These are phyloP conservation scores for Ramularia endophylla DNA, from an alignment of 2,329 filamentous ascomycete genomes.

Conservation along the genomic window DNA sequence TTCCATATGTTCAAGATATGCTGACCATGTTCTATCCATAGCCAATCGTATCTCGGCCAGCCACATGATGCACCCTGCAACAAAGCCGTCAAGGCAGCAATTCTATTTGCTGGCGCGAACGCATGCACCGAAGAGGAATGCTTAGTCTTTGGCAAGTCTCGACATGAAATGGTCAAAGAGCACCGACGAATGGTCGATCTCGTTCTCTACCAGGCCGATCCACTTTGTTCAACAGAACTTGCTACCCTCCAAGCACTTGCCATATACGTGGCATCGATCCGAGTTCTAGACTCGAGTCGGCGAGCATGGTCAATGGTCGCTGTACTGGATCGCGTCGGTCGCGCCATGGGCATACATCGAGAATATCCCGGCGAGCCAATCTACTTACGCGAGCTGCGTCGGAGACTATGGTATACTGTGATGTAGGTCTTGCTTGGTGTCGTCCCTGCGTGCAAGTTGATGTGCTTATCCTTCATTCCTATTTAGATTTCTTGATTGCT, in stretches of 20 bases:
- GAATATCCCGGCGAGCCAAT: slow-evolving; percentile 20
- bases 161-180: slow-evolving; percentile 18
- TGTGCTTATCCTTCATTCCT: too few relatives aligned
- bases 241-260: slow-evolving; percentile 28
- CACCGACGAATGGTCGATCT: slow-evolving; percentile 26
- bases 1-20: too few relatives aligned
- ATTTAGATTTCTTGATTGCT: slow-evolving; percentile 29
- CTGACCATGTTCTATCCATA: too few relatives aligned
- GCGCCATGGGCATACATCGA: slow-evolving; percentile 27
- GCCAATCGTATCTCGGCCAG: slow-evolving; percentile 22
- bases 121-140: slow-evolving; percentile 28
- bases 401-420: slow-evolving; percentile 29
- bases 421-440: too few relatives aligned
- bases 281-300: slow-evolving; percentile 23
- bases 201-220: slow-evolving; percentile 27
- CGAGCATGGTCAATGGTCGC: slow-evolving; percentile 28
- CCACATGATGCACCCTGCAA: slow-evolving; percentile 19
- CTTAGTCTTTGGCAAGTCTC: slow-evolving; percentile 15
- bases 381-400: slow-evolving; percentile 28
- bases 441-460: too few relatives aligned
- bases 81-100: slow-evolving; percentile 24
- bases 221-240: slow-evolving; percentile 28
- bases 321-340: slow-evolving; percentile 29
- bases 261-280: slow-evolving; percentile 20
- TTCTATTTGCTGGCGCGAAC: slow-evolving; percentile 29